phyloP scores from a whole-genome alignment of 441 rosid species.

The Bruguiera hainesii region DNA sequence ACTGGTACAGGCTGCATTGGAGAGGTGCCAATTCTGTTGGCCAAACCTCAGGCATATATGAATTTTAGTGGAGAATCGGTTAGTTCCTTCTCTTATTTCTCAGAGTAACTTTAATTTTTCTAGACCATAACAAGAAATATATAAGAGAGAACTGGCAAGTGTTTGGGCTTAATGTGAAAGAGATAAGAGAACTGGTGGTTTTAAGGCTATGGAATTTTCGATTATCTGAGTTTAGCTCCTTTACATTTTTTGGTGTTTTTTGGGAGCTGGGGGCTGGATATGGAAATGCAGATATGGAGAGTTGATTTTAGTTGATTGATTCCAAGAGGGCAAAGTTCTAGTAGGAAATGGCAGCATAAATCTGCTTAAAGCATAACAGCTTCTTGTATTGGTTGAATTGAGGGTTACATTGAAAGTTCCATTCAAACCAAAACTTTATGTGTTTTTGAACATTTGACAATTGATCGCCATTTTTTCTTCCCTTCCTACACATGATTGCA shows the following conservation, averaged over 20 bases:
- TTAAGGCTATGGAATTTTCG: background rate
- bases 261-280: background rate
- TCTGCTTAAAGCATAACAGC: too few species aligned
- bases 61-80: constrained; percentile 94
- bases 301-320: too few species aligned
- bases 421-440: too few species aligned
- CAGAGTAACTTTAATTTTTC: background rate
- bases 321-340: too few species aligned
- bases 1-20: constrained; percentile 85
- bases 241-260: background rate
- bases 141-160: background rate
- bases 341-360: too few species aligned
- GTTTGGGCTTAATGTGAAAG: background rate
- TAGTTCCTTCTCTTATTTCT: constrained; percentile 30
- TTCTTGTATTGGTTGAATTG: too few species aligned
- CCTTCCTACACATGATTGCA: too few species aligned
- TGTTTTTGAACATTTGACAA: too few species aligned
- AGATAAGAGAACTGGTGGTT: background rate
- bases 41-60: constrained; percentile 89
- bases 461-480: too few species aligned
- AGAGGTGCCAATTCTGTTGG: constrained; percentile 83
- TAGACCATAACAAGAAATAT: background rate
- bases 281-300: too few species aligned
- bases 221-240: background rate
- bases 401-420: too few species aligned